A percentile compares a stretch with the other conserved stretches of the same genome.
These are phyloP conservation scores for Clavaria fumosa DNA, from an alignment of 768 basidiomycete species.

Conservation along the genomic window DNA sequence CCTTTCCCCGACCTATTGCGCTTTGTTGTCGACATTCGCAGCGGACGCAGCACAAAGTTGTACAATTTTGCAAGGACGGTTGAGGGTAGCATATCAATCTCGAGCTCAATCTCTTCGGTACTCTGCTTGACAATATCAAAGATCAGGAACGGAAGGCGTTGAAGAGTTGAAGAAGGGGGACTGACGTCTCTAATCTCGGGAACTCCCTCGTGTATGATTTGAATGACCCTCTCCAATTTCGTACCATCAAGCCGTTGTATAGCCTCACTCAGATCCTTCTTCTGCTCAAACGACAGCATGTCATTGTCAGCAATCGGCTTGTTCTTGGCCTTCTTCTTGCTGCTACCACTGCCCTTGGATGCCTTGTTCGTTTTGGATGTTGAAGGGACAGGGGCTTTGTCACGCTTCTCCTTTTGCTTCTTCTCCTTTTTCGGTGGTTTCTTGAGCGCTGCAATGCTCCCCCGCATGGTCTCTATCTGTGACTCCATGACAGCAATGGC, in stretches of 20 bases:
- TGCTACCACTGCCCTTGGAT: slow-evolving; percentile 23
- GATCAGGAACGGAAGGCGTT: slow-evolving; percentile 7
- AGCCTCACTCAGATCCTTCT: slow-evolving; percentile 94
- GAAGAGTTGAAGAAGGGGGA: slow-evolving; percentile 8
- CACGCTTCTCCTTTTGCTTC: slow-evolving; percentile 58
- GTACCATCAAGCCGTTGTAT: slow-evolving; percentile 73
- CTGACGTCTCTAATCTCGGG: slow-evolving; percentile 89
- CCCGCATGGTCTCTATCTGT: slow-evolving; percentile 66
- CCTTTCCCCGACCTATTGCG: slow-evolving; percentile 59
- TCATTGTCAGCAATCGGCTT: slow-evolving; percentile 63
- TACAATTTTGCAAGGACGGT: slow-evolving; percentile 84
- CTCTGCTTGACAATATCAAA: slow-evolving; percentile 33
- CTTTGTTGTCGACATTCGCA: slow-evolving; percentile 49
- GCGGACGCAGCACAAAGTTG: slow-evolving; percentile 81
- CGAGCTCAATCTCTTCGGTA: slow-evolving; percentile 95
- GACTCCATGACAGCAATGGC: slow-evolving; percentile 65
- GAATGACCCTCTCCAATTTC: slow-evolving; percentile 80
- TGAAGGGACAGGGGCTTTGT: slow-evolving; percentile 35
- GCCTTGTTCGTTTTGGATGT: slow-evolving; percentile 47
- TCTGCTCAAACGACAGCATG: slow-evolving; percentile 85
- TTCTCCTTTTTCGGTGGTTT: slow-evolving; percentile 40
- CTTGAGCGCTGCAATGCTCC: slow-evolving; percentile 51
- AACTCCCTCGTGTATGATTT: slow-evolving; percentile 88
- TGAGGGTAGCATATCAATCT: slow-evolving; percentile 85
- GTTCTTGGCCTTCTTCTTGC: slow-evolving; percentile 47